Evolutionary conservation across 2,329 filamentous ascomycete genomes (phyloP).

Genomic region (Penicillium rolfsii): DNA sequence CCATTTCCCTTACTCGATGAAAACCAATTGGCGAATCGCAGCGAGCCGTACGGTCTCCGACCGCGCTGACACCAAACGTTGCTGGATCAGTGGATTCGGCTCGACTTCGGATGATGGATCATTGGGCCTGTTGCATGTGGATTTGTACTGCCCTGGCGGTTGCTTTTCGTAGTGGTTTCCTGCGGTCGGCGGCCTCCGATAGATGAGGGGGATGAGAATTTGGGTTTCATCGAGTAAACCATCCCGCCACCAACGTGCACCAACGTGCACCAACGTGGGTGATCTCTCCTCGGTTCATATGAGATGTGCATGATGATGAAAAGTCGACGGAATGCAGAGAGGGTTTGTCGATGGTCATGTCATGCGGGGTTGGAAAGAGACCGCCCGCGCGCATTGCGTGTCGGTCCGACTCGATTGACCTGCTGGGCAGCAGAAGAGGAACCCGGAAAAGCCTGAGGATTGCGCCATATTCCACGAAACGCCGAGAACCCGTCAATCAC

Average conservation of each 20-base stretch:
- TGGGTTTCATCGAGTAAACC: constrained; percentile 21
- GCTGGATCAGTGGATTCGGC: neutral
- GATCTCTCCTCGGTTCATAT: constrained; percentile 1
- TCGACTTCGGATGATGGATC: neutral
- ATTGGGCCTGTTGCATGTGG: neutral
- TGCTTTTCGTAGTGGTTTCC: neutral
- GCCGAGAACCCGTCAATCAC: neutral
- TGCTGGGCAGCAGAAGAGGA: neutral
- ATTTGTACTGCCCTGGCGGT: neutral
- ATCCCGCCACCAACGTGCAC: neutral
- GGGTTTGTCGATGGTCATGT: neutral
- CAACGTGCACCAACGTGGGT: neutral
- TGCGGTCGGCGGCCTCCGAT: constrained; percentile 20
- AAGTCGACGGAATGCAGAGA: neutral
- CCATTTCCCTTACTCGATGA: constrained; percentile 27
- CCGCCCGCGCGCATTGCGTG: neutral
- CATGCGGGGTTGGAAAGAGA: constrained; percentile 8
- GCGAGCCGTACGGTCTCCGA: constrained; percentile 1
- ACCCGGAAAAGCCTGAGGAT: neutral
- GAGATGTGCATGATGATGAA: neutral
- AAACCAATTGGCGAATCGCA: constrained; percentile 13
- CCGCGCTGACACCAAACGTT: neutral
- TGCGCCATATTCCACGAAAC: neutral
- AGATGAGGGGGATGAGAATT: constrained; percentile 6
- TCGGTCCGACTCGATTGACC: neutral